Base-by-base conservation (phyloP, 2,329 filamentous ascomycete species). In the Cladosporium halotolerans region DNA sequence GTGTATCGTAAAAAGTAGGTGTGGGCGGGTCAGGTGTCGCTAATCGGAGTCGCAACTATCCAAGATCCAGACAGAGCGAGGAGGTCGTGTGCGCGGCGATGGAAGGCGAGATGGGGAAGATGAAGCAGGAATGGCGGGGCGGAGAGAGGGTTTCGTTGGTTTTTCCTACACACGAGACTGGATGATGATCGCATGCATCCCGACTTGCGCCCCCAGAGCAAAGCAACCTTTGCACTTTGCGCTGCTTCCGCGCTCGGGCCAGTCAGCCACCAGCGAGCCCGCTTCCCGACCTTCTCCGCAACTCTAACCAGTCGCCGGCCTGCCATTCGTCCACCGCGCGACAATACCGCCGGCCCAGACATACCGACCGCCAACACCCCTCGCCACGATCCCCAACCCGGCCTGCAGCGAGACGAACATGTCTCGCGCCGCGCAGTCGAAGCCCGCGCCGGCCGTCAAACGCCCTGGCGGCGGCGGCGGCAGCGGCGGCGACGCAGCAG, bases 351-450 rank as follows among this genome's bases (percentile, higher is more conserved):
- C 47, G 47, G 9, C 36, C 45, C 38, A 31, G 34, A 33, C 18
- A 41, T 13, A 13, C 34, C 28, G 19, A 41, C 36, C 19, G 42
- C 23, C 43, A 14, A 19, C 13, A 42, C 18, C 14, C 11, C 5
- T 19, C 40, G 40, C 40, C 16, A 42, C 40, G 4, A 42, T 42
- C 16, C 16, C 40, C 23, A 28, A 28, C 40, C 40, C 16, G 16
- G 34, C 59, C 54, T 41, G 18, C 39, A 52, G 41, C 39, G 36
- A 48, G 42, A 45, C 57, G 46, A 53, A 14, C 56, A 69, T 69
- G 66, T 68, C 67, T 56, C 67, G 67, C 55, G 55, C 62, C 47
- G 65, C 63, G 39, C 63, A 63, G 46, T 44, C 55, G 51, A 63
- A 62, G 48, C 41, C 62, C 41, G 58, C 60, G 52, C 61, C 62